Evolutionary conservation across 2,329 filamentous ascomycete genomes (phyloP).

Genomic region (Fusarium burgessii): DNA sequence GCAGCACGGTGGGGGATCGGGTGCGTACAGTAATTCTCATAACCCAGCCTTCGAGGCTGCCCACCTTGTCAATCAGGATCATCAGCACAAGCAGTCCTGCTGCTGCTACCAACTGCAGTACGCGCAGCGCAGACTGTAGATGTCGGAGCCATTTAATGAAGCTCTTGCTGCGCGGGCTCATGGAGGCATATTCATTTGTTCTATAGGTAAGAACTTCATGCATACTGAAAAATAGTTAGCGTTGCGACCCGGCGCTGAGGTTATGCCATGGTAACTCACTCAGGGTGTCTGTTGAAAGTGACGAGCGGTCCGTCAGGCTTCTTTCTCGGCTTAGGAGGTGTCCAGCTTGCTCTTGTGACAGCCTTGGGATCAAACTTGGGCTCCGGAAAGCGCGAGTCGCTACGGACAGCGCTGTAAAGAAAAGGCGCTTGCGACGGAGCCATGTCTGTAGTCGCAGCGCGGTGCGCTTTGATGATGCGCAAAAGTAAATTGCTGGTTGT

Average conservation of each 20-base stretch:
- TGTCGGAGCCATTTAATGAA: slow-evolving; percentile 77
- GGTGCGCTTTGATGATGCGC: slow-evolving; percentile 23
- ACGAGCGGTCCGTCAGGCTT: slow-evolving; percentile 82
- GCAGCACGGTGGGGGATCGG: background rate
- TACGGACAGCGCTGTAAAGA: slow-evolving; percentile 72
- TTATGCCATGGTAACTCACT: slow-evolving; percentile 65
- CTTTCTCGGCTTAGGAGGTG: slow-evolving; percentile 69
- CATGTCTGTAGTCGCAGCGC: slow-evolving; percentile 37
- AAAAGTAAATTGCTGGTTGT: slow-evolving; percentile 11
- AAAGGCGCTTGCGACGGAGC: slow-evolving; percentile 66
- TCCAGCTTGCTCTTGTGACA: slow-evolving; percentile 82
- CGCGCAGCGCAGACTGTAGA: slow-evolving; percentile 75
- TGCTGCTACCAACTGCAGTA: slow-evolving; percentile 75
- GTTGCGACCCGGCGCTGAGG: background rate
- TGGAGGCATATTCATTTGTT: slow-evolving; percentile 69
- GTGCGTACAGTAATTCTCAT: slow-evolving; percentile 78
- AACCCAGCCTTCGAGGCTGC: slow-evolving; percentile 77
- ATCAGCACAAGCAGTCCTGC: slow-evolving; percentile 79
- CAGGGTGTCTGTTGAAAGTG: slow-evolving; percentile 87
- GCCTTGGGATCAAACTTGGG: slow-evolving; percentile 87
- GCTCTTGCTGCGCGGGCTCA: slow-evolving; percentile 77
- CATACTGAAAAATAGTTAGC: slow-evolving; percentile 54
- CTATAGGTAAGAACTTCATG: slow-evolving; percentile 74
- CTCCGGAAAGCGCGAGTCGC: slow-evolving; percentile 66
- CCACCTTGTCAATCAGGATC: slow-evolving; percentile 78